Percentiles rank a stretch among this genome's conserved stretches.
Conservation (phyloP, 768 basidiomycete species). For the Auricularia sp. region DNA sequence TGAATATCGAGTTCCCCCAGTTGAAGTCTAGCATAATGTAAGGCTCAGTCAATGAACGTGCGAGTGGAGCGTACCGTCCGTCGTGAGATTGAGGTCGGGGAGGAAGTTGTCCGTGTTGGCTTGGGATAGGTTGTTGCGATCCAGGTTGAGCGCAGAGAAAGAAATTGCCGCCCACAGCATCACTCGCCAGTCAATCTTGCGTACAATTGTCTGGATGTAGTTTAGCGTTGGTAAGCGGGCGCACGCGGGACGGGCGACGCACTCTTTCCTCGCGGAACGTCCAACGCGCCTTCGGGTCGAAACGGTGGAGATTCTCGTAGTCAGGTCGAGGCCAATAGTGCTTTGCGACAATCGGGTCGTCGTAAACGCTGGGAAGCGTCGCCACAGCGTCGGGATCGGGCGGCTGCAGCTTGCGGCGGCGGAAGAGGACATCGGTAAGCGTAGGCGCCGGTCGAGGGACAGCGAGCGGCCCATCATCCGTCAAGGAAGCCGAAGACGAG, state of each 20-base stretch:
- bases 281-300: slow-evolving; percentile 59
- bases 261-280: slow-evolving; percentile 61
- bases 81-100: slow-evolving; percentile 48
- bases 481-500: neutral
- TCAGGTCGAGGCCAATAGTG: slow-evolving; percentile 40
- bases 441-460: neutral
- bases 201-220: slow-evolving; percentile 34
- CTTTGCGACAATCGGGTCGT: slow-evolving; percentile 42
- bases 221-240: neutral
- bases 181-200: slow-evolving; percentile 52
- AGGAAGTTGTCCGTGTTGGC: slow-evolving; percentile 65
- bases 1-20: slow-evolving; percentile 51
- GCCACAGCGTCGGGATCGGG: slow-evolving; percentile 42
- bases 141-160: slow-evolving; percentile 54
- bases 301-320: slow-evolving; percentile 55
- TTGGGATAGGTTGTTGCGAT: slow-evolving; percentile 51
- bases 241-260: slow-evolving; percentile 9
- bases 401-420: neutral
- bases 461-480: neutral
- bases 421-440: slow-evolving; percentile 1
- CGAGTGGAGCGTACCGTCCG: slow-evolving; percentile 29
- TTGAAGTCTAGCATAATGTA: slow-evolving; percentile 29
- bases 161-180: slow-evolving; percentile 53
- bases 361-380: slow-evolving; percentile 54
- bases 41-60: neutral